Conservation (phyloP, 352 stramenopile genomes). For the Phytophthora sojae region DNA sequence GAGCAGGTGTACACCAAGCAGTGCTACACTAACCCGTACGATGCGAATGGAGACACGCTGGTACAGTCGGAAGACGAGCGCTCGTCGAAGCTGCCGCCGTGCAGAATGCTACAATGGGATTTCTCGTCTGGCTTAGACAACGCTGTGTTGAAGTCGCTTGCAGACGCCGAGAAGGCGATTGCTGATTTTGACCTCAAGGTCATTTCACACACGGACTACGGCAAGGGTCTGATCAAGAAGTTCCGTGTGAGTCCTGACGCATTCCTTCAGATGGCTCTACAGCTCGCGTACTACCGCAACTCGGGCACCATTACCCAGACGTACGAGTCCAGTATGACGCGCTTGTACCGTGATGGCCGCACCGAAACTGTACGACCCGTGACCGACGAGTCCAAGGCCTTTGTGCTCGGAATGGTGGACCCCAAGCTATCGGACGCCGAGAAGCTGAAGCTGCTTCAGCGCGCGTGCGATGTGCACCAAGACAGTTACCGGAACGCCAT, state of each 20-base stretch:
- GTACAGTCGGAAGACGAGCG: conserved; percentile 56
- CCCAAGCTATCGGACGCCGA: conserved; percentile 71
- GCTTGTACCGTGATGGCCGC: conserved; percentile 95
- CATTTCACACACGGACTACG: conserved; percentile 89
- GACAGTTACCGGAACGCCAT: conserved; percentile 92
- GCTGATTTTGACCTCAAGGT: conserved; percentile 92
- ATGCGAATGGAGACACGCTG: conserved; percentile 57
- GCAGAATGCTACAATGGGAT: conserved; percentile 68
- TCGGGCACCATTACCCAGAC: conserved; percentile 94
- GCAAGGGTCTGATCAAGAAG: conserved; percentile 91
- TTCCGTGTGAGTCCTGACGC: conserved; percentile 95
- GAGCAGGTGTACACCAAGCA: conserved; percentile 79
- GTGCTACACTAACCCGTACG: conserved; percentile 61
- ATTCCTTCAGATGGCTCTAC: conserved; percentile 97
- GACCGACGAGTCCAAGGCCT: conserved; percentile 90
- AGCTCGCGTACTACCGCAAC: conserved; percentile 96
- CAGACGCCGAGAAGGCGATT: conserved; percentile 70
- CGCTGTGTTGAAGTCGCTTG: conserved; percentile 62
- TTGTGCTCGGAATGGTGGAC: conserved; percentile 89
- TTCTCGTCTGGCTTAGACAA: conserved; percentile 60
- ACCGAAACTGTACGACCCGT: conserved; percentile 94
- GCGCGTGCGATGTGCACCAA: conserved; percentile 91
- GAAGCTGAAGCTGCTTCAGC: conserved; percentile 88
- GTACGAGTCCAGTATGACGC: conserved; percentile 98
- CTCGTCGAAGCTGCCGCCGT: conserved; percentile 54